Conservation (phyloP, 345 rosid species). For the rapeseed (Brassica napus) region DNA sequence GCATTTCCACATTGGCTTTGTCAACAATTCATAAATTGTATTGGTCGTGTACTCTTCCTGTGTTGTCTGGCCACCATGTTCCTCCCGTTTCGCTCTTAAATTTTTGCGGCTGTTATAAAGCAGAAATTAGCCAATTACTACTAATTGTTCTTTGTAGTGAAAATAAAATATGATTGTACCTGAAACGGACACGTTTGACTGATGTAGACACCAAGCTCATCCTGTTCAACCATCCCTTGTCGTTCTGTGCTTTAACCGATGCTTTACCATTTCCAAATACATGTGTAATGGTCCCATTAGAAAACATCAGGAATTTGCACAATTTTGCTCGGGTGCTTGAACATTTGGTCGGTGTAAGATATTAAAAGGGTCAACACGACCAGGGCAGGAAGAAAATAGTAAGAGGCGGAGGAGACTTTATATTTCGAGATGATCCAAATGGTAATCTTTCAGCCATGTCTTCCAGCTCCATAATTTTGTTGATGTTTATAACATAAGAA, state of each 20-base stretch:
- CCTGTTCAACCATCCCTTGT: slow-evolving; percentile 94
- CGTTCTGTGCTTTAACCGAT: slow-evolving; percentile 20
- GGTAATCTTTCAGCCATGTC: slow-evolving; percentile 97
- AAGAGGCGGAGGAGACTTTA: slow-evolving; percentile 54
- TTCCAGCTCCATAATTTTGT: slow-evolving; percentile 49
- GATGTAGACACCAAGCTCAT: slow-evolving; percentile 93
- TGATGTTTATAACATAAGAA: background rate
- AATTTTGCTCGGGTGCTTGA: slow-evolving; percentile 50
- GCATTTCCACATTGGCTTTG: slow-evolving; percentile 71
- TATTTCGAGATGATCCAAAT: slow-evolving; percentile 53
- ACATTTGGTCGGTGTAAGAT: slow-evolving; percentile 39
- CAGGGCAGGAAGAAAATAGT: slow-evolving; percentile 60
- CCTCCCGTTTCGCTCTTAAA: slow-evolving; percentile 92
- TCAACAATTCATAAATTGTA: slow-evolving; percentile 80
- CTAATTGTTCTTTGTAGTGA: too few relatives aligned
- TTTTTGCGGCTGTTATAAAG: slow-evolving; percentile 69
- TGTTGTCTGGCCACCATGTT: slow-evolving; percentile 92
- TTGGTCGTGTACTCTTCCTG: slow-evolving; percentile 79
- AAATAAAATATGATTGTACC: slow-evolving; percentile 44
- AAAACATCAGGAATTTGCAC: slow-evolving; percentile 39
- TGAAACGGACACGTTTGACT: slow-evolving; percentile 92
- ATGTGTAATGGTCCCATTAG: slow-evolving; percentile 55
- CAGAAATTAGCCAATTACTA: background rate
- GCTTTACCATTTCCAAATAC: background rate
- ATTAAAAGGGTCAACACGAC: slow-evolving; percentile 47